Base-by-base conservation (phyloP, 1,284 basidiomycete genomes). In the Mycosarcoma mackinlayi region DNA sequence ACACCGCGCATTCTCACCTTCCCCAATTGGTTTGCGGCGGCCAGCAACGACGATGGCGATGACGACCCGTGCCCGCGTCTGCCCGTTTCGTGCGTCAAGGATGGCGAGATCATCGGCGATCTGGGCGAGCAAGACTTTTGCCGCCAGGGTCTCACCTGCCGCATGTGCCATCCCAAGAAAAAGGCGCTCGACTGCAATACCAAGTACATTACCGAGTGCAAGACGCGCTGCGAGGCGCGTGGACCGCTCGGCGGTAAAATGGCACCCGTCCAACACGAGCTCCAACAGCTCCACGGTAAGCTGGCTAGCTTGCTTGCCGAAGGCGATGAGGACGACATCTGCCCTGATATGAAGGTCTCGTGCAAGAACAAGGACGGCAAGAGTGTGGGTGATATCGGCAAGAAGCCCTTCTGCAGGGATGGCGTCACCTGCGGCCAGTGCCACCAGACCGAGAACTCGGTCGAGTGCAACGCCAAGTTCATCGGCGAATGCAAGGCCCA, bases 101-200 rank as follows among this genome's bases (percentile, higher is more conserved):
- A 74, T 35, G 71, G 66, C 33, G 24, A 74, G n/a, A 38, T 69
- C 4, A 47, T 74, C 27, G 70, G 70, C n/a, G 62, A 69, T 21
- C 35, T 74, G 2, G 71, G 71, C 40, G 52, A 66, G 19, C 63
- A 74, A 31, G 50, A 55, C 21, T 74, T 70, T 46, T 57, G 54
- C 19, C 62, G 66, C 4, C 48, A 64, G 24, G 70, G 70, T 14
- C 35, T 63, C 3, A 45, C 40, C 3, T 72, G 69, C 50, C 23
- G 45, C 19, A 60, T 61, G 44, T 56, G 60, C 55, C 31, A 64
- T 31, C 61, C 57, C 18, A 73, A 61, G 28, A 68, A 73, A 35
- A 69, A 70, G 52, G 11, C 61, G 6, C 62, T 69, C 7, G 66
- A 74, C 33, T 74, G 71, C 71, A 74, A 74, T 59, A 54, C 63